Base-by-base conservation (phyloP, 345 rosid genomes). In the Eucalyptus curtisii region DNA sequence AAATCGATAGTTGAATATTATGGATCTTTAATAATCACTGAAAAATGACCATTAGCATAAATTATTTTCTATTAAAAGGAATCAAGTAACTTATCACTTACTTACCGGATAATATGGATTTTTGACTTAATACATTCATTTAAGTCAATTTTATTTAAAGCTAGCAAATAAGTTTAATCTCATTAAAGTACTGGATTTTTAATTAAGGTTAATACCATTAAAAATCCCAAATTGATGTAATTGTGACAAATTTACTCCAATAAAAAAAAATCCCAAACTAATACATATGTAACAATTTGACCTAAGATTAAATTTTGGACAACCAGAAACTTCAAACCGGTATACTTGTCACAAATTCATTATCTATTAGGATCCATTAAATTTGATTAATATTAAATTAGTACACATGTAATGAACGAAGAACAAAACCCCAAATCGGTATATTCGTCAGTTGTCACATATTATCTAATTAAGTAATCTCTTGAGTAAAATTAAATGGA, bases 241-340 rank as follows among this genome's bases (percentile, higher is more conserved):
- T 55, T 0, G 13, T 55, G 6, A 4, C 13, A 24, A 55, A 55
- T 24, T 24, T 24, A 22, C 13, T 55, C 6, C 0, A 22, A 55
- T 9, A 9, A 55, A 24, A 55, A 55, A 24, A 6, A 6, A 1
- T 2, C 11, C 13, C 3, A 55, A 55, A 24, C 1, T 4, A 0
- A 10, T 55, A 55, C 3, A 0, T 55, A 55, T 55, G 61, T 55
- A 0, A 22, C 13, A 55, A 55, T 10, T 55, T 24, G 24, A 55
- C 0, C 1, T 20, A 2, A 52, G 19, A 19, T 20, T 7, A 52
- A 52, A 52, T 52, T 52, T 19, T 52, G 2, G 24, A 52, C 25
- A 19, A 55, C 3, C 0, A 55, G 0, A 24, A 55, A 55, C 6
- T 10, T 5, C 1, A 55, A 55, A 55, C 3, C 0, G 0, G 1